Conservation (phyloP, 2,329 filamentous ascomycete genomes). For the Epichloe hybrida region DNA sequence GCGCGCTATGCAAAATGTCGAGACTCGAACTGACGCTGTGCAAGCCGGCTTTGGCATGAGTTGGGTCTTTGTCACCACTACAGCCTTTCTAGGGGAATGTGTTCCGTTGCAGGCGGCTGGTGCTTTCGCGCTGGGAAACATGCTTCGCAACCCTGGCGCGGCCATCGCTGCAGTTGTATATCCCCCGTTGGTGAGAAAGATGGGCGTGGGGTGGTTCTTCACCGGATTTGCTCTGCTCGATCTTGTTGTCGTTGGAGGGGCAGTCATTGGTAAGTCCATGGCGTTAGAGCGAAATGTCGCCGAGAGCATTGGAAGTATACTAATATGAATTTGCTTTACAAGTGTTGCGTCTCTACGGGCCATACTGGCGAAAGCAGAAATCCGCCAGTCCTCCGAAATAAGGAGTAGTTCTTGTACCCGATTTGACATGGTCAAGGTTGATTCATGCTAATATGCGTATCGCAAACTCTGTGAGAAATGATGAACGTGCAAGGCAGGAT, state of each 20-base stretch:
- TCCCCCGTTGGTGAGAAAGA: conserved; percentile 16
- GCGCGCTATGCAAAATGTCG: not conserved
- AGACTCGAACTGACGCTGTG: conserved; percentile 1
- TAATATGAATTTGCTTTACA: not conserved
- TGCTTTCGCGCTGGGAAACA: conserved; percentile 25
- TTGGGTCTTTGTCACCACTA: conserved; percentile 28
- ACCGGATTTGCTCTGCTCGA: conserved; percentile 24
- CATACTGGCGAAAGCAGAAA: not conserved
- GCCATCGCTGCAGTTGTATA: conserved; percentile 25
- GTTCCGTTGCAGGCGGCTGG: conserved; percentile 24
- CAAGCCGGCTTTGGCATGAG: conserved; percentile 22
- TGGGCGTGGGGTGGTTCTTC: conserved; percentile 27
- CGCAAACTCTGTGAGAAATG: too few relatives aligned
- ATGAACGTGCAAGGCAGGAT: too few relatives aligned
- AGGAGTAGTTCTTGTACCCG: too few relatives aligned
- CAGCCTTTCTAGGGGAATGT: conserved; percentile 26
- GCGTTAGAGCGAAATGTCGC: not conserved
- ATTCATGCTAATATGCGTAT: too few relatives aligned
- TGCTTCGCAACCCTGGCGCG: conserved; percentile 26
- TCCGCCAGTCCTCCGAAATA: not conserved
- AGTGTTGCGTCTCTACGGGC: not conserved
- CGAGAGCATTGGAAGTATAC: not conserved
- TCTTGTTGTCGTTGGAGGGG: conserved; percentile 11
- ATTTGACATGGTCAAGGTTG: too few relatives aligned
- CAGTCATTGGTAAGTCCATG: conserved; percentile 10